These are phyloP conservation scores for Colletotrichum acutatum DNA, from an alignment of 2,329 filamentous ascomycete genomes.

Conservation along the genomic window DNA sequence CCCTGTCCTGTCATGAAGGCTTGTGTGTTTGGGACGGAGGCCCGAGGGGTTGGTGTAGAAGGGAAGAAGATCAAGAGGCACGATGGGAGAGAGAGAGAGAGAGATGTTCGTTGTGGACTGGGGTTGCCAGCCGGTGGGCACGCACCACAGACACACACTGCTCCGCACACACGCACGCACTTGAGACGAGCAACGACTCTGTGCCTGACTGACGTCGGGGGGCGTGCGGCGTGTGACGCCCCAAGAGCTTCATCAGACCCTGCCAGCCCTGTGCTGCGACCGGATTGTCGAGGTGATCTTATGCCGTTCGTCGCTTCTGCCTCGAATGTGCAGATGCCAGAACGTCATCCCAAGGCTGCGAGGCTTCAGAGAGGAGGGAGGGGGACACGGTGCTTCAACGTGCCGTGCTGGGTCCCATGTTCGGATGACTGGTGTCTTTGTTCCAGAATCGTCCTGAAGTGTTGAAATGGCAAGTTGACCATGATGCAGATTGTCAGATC, in stretches of 20 bases:
- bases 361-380: not conserved
- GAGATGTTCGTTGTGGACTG: constrained; percentile 41
- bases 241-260: constrained; percentile 42
- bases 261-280: constrained; percentile 50
- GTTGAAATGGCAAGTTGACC: not conserved
- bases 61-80: not conserved
- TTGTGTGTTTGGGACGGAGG: constrained; percentile 42
- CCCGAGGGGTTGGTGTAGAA: constrained; percentile 21
- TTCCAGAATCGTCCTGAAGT: constrained; percentile 34
- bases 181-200: constrained; percentile 58
- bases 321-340: constrained; percentile 25
- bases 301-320: constrained; percentile 36
- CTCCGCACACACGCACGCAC: constrained; percentile 38
- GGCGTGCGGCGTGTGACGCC: constrained; percentile 44
- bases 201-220: constrained; percentile 42
- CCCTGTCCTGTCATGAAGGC: constrained; percentile 44
- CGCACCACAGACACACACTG: constrained; percentile 41
- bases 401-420: constrained; percentile 34
- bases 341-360: constrained; percentile 33
- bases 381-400: constrained; percentile 19
- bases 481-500: constrained; percentile 31
- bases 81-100: not conserved
- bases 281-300: constrained; percentile 58
- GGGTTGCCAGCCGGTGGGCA: constrained; percentile 42
- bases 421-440: constrained; percentile 36